A percentile compares a stretch with the other conserved stretches of the same genome.
Conservation (phyloP, 352 stramenopile species). For the Globisporangium splendens region DNA sequence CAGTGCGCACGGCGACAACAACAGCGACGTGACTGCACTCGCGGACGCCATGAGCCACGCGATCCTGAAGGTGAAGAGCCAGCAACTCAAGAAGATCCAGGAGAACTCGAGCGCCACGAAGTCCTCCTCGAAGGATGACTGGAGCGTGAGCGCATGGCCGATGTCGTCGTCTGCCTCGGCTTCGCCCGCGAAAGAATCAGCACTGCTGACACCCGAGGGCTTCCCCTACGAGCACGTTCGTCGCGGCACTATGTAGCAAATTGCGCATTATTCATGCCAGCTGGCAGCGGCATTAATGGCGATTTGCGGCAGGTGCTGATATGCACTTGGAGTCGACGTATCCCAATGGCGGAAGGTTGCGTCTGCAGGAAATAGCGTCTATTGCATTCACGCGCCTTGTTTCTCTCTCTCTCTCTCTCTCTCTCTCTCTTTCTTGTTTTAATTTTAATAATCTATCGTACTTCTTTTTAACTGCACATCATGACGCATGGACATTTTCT, state of each 20-base stretch:
- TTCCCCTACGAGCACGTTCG: slow-evolving; percentile 71
- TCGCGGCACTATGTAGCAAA: slow-evolving; percentile 67
- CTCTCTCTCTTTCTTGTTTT: background rate
- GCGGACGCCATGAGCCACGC: slow-evolving; percentile 49
- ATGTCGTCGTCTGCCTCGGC: slow-evolving; percentile 24
- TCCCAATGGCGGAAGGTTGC: too few relatives aligned
- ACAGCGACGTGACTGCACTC: slow-evolving; percentile 42
- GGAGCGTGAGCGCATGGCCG: slow-evolving; percentile 39
- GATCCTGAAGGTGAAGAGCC: slow-evolving; percentile 46
- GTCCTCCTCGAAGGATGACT: slow-evolving; percentile 54
- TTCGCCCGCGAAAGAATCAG: slow-evolving; percentile 20
- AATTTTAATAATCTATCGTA: slow-evolving; percentile 4
- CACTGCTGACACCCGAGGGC: slow-evolving; percentile 44
- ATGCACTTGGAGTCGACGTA: too few relatives aligned
- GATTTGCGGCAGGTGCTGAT: too few relatives aligned
- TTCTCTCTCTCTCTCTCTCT: background rate
- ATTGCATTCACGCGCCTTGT: too few relatives aligned
- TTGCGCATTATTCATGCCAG: too few relatives aligned
- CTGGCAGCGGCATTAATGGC: too few relatives aligned
- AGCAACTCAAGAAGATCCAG: slow-evolving; percentile 47
- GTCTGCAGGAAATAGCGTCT: too few relatives aligned
- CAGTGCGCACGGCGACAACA: slow-evolving; percentile 41
- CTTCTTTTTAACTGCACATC: background rate
- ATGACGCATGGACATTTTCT: too few relatives aligned
- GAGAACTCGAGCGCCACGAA: slow-evolving; percentile 26